These are phyloP conservation scores for Penicillium chermesinum DNA, from an alignment of 495 filamentous ascomycete genomes.

Conservation along the genomic window DNA sequence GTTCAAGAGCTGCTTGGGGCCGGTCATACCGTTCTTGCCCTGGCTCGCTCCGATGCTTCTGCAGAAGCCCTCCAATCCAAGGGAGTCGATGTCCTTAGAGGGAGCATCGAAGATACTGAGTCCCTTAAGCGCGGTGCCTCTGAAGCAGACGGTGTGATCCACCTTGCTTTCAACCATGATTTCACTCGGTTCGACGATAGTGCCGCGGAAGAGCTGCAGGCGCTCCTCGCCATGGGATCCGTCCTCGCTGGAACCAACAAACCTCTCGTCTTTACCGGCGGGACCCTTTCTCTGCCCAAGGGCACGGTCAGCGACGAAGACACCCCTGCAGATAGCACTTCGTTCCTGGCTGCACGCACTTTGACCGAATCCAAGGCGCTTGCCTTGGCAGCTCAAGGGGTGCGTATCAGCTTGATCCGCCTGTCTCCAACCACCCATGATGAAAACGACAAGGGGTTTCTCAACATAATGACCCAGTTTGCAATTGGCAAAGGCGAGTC, in stretches of 20 bases:
- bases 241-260: conserved; percentile 28
- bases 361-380: conserved; percentile 24
- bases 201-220: conserved; percentile 26
- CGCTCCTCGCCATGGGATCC: conserved; percentile 34
- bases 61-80: conserved; percentile 24
- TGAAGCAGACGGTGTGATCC: conserved; percentile 38
- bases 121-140: conserved; percentile 30
- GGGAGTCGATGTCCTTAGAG: conserved; percentile 31
- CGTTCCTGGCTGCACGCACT: conserved; percentile 19
- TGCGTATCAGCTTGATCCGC: conserved; percentile 33
- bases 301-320: conserved; percentile 33
- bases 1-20: conserved; percentile 34
- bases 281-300: conserved; percentile 31
- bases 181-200: conserved; percentile 31
- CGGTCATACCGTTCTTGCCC: conserved; percentile 40
- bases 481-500: conserved; percentile 30
- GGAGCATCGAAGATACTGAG: conserved; percentile 33
- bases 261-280: conserved; percentile 40
- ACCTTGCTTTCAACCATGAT: conserved; percentile 44
- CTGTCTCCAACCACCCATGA: conserved; percentile 43
- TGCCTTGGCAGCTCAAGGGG: conserved; percentile 23
- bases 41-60: conserved; percentile 33
- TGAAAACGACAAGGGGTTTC: conserved; percentile 32
- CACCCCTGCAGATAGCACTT: conserved; percentile 8
- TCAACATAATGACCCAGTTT: conserved; percentile 23